Percentiles rank a stretch among this genome's conserved stretches.
These are phyloP conservation scores for Nicotiana noctiflora DNA, from an alignment of 257 asterid genomes.

Conservation along the genomic window DNA sequence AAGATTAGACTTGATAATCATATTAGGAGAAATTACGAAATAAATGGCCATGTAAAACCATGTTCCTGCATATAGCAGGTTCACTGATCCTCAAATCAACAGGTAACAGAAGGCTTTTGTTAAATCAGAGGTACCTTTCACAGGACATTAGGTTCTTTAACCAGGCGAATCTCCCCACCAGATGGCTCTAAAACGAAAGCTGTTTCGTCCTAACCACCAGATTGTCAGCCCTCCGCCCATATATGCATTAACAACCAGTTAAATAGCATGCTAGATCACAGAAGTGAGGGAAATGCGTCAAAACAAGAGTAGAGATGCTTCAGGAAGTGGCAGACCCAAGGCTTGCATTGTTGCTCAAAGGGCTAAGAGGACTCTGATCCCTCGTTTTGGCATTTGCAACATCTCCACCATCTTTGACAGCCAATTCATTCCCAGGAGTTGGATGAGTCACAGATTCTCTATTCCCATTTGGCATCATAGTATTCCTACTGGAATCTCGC, in stretches of 20 bases:
- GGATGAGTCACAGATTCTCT: neutral
- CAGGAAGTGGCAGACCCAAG: conserved; percentile 8
- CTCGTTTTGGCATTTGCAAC: neutral
- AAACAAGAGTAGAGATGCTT: neutral
- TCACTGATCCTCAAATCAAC: neutral
- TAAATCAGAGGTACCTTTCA: conserved; percentile 1
- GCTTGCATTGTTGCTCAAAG: conserved; percentile 20
- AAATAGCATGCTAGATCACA: neutral
- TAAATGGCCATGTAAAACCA: neutral
- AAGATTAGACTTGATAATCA: neutral
- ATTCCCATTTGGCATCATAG: neutral
- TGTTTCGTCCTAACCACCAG: neutral
- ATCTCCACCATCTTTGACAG: neutral
- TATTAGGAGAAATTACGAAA: neutral
- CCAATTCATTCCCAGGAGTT: neutral
- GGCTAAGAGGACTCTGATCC: conserved; percentile 17
- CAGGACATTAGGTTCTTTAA: neutral
- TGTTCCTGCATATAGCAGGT: neutral
- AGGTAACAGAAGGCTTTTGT: neutral
- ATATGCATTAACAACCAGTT: neutral
- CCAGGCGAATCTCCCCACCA: neutral
- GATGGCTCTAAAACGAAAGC: neutral
- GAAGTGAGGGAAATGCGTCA: neutral
- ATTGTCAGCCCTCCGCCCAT: neutral
- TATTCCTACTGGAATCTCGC: conserved; percentile 9